Evolutionary conservation across 73 alveolate species (phyloP).

Genomic region (Paramecium caudatum): DNA sequence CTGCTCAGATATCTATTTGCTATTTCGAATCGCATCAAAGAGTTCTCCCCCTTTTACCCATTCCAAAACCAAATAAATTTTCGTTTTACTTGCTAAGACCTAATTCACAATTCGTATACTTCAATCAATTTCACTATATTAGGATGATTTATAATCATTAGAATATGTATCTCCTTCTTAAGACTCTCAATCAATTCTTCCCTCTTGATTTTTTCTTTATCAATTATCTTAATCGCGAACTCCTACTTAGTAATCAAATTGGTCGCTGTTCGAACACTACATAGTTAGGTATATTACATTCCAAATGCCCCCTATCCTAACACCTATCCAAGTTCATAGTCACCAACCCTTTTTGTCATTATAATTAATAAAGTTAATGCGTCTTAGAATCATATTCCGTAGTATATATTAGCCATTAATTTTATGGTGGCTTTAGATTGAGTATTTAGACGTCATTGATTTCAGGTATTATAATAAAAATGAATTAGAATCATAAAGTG

Average conservation of each 20-base stretch:
- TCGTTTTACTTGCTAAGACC: slow-evolving; percentile 73
- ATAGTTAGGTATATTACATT: slow-evolving; percentile 47
- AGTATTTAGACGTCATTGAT: slow-evolving; percentile 35
- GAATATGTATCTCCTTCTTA: slow-evolving; percentile 68
- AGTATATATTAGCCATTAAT: slow-evolving; percentile 39
- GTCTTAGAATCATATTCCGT: slow-evolving; percentile 54
- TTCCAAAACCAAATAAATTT: slow-evolving; percentile 78
- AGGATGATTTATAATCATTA: slow-evolving; percentile 75
- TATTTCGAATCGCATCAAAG: slow-evolving; percentile 66
- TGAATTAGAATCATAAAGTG: slow-evolving; percentile 30
- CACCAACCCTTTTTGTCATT: slow-evolving; percentile 81
- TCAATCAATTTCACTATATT: slow-evolving; percentile 75
- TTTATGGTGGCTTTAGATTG: slow-evolving; percentile 52
- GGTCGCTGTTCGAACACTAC: slow-evolving; percentile 75
- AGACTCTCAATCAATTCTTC: slow-evolving; percentile 77
- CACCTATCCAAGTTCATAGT: slow-evolving; percentile 72
- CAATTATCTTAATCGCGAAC: slow-evolving; percentile 78
- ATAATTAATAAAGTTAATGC: slow-evolving; percentile 38
- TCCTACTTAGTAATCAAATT: slow-evolving; percentile 65
- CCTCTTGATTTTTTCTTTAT: slow-evolving; percentile 77
- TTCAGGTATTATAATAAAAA: slow-evolving; percentile 30
- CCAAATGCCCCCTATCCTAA: slow-evolving; percentile 78
- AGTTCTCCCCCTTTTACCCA: slow-evolving; percentile 78
- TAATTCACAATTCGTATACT: not conserved
- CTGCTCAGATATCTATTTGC: slow-evolving; percentile 55